Percentiles rank a stretch among this genome's conserved stretches.
Evolutionary conservation across 768 basidiomycete genomes (phyloP).

Genomic region (Tricholoma hemisulphureum): DNA sequence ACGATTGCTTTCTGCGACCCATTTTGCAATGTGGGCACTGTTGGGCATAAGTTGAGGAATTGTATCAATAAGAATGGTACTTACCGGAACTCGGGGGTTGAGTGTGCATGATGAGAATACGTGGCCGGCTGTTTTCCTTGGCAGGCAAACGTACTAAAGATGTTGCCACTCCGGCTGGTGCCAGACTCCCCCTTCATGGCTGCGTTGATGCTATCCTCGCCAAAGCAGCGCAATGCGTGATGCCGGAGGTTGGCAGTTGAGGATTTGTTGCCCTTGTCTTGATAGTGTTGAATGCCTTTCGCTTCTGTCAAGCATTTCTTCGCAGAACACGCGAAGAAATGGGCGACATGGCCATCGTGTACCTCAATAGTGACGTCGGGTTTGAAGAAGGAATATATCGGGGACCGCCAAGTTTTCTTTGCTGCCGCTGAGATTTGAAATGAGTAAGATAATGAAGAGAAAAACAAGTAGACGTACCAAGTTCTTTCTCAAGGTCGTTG

Average conservation of each 20-base stretch:
- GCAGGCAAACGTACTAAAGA: conserved; percentile 11
- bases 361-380: no score
- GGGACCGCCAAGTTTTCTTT: no score
- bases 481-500: no score
- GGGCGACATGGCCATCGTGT: no score
- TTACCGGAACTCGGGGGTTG: conserved; percentile 9
- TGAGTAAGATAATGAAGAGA: no score
- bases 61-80: conserved; percentile 8
- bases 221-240: not conserved
- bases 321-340: no score
- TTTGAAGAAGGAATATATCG: no score
- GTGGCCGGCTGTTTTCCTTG: conserved; percentile 13
- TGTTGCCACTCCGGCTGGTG: not conserved
- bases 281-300: not conserved
- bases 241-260: no score
- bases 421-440: no score
- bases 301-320: not conserved
- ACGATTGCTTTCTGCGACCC: no score
- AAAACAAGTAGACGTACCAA: no score
- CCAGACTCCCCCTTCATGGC: not conserved
- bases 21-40: conserved; percentile 18
- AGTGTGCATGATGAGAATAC: no score
- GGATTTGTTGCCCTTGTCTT: not conserved
- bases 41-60: not conserved
- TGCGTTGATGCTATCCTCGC: not conserved